Evolutionary conservation across 2,329 filamentous ascomycete species (phyloP).

Genomic region (Eurotiales sp.): DNA sequence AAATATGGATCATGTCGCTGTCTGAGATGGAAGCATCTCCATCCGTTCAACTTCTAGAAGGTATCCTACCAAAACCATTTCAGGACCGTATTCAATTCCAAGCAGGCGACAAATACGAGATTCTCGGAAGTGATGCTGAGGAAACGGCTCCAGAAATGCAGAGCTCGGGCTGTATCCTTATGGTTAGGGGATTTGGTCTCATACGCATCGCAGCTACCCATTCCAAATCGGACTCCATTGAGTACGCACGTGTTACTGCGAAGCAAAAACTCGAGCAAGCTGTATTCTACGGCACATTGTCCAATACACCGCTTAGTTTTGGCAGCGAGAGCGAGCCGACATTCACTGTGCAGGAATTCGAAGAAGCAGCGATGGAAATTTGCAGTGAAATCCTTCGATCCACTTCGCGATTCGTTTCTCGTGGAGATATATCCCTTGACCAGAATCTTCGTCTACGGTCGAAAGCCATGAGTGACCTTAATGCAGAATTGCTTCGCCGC

Average conservation of each 20-base stretch:
- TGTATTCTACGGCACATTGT: slow-evolving; percentile 81
- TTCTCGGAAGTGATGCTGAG: slow-evolving; percentile 51
- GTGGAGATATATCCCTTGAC: slow-evolving; percentile 70
- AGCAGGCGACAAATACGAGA: slow-evolving; percentile 44
- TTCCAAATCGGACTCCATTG: slow-evolving; percentile 44
- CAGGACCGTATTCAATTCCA: slow-evolving; percentile 85
- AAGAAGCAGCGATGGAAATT: slow-evolving; percentile 70
- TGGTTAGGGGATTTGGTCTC: slow-evolving; percentile 57
- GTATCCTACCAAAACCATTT: slow-evolving; percentile 63
- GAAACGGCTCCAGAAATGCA: slow-evolving; percentile 35
- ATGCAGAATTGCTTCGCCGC: slow-evolving; percentile 64
- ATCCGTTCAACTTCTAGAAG: slow-evolving; percentile 69
- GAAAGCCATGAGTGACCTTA: slow-evolving; percentile 70
- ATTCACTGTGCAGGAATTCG: slow-evolving; percentile 68
- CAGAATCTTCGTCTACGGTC: slow-evolving; percentile 72
- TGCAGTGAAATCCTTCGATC: slow-evolving; percentile 81
- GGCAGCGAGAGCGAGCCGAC: slow-evolving; percentile 62
- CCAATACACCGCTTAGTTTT: slow-evolving; percentile 85
- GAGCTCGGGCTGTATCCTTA: slow-evolving; percentile 47
- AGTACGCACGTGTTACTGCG: slow-evolving; percentile 60
- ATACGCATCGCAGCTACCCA: slow-evolving; percentile 49
- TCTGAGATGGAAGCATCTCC: slow-evolving; percentile 64
- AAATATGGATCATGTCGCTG: slow-evolving; percentile 73
- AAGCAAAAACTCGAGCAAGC: slow-evolving; percentile 92
- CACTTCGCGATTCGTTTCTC: slow-evolving; percentile 68